These are phyloP conservation scores for Globisporangium canariense DNA, from an alignment of 352 stramenopile genomes.

Conservation along the genomic window DNA sequence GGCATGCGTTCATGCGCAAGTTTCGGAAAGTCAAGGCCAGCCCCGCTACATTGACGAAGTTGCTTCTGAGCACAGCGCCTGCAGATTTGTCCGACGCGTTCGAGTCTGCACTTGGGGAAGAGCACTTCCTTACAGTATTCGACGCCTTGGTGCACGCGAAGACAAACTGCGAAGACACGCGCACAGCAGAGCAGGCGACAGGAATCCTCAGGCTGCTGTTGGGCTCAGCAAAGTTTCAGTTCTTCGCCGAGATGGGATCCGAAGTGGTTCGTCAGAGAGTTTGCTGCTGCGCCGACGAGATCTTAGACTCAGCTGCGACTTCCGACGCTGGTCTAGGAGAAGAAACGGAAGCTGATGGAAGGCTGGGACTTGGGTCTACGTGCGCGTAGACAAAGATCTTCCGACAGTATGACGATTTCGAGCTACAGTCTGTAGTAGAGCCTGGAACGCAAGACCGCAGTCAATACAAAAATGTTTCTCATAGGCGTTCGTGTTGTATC, in stretches of 20 bases:
- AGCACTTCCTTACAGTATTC: constrained; percentile 13
- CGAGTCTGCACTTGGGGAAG: constrained; percentile 10
- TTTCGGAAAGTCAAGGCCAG: constrained; percentile 4
- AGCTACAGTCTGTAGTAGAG: not conserved
- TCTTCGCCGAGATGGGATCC: constrained; percentile 13
- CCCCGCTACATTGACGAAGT: not conserved
- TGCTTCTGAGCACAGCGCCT: constrained; percentile 11
- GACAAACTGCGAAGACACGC: not conserved
- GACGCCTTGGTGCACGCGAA: constrained; percentile 5
- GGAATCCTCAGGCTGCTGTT: constrained; percentile 1
- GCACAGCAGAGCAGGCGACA: not conserved
- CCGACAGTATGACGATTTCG: not conserved
- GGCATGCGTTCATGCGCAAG: constrained; percentile 13
- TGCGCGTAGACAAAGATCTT: constrained; percentile 9
- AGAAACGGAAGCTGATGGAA: not conserved
- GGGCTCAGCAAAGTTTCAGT: constrained; percentile 11
- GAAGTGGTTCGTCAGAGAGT: not conserved
- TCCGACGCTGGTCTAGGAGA: not conserved
- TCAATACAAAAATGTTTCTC: constrained; percentile 19
- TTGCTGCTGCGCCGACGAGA: not conserved
- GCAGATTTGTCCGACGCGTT: constrained; percentile 3
- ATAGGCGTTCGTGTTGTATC: constrained; percentile 13
- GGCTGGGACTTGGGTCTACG: not conserved
- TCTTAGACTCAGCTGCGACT: not conserved
- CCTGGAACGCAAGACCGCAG: not conserved